Conservation (phyloP, 345 rosid genomes). For the Arabidopsis arenosa region DNA sequence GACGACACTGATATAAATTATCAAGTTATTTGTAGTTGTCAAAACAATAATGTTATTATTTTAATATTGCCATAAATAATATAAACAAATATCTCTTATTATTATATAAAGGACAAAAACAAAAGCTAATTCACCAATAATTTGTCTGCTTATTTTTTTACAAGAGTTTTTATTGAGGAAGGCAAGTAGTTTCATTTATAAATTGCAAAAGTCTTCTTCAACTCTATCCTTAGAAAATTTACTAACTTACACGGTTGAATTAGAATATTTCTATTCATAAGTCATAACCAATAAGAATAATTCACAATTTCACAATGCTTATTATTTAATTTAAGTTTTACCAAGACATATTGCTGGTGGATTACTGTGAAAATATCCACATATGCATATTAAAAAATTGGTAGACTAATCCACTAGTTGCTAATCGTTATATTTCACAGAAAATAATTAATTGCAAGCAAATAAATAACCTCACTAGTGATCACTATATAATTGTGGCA, state of each 20-base stretch:
- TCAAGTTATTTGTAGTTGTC: neutral
- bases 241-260: constrained; percentile 19
- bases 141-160: neutral
- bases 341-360: neutral
- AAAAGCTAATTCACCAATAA: constrained; percentile 25
- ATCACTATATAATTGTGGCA: neutral
- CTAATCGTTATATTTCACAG: neutral
- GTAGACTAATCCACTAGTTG: neutral
- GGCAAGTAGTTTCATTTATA: constrained; percentile 34
- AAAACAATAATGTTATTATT: constrained; percentile 6
- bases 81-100: neutral
- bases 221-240: constrained; percentile 16
- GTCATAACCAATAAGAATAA: constrained; percentile 27
- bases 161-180: constrained; percentile 41
- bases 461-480: neutral
- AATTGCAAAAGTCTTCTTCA: constrained; percentile 35
- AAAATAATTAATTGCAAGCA: neutral
- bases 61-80: neutral
- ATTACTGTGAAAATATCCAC: constrained; percentile 23
- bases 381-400: neutral
- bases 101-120: neutral
- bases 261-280: constrained; percentile 29
- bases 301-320: neutral
- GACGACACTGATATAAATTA: neutral
- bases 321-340: neutral